These are phyloP conservation scores for Cymbidium sinense DNA, from an alignment of 106 monocot species.

Conservation along the genomic window DNA sequence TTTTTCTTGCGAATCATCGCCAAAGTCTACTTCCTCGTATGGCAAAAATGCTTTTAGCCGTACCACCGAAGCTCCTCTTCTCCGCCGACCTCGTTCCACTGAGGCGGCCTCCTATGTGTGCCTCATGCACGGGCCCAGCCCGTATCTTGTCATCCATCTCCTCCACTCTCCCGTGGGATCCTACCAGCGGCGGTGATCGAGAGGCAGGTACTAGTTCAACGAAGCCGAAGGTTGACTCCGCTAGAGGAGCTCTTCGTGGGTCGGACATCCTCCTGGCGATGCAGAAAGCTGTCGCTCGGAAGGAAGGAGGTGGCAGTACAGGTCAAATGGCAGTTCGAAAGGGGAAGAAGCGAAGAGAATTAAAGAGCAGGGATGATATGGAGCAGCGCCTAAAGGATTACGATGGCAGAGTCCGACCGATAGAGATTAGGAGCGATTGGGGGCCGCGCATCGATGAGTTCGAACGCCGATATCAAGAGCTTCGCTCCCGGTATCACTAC, in stretches of 20 bases:
- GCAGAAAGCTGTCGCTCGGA: constrained; percentile 8
- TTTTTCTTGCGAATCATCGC: too few species aligned
- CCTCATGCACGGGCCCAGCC: background rate
- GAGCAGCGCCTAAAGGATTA: background rate
- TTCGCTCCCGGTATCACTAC: constrained; percentile 2
- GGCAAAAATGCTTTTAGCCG: background rate
- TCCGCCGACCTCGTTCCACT: background rate
- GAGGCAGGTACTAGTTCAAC: background rate
- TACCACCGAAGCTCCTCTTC: background rate
- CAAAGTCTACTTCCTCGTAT: too few species aligned
- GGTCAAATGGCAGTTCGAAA: background rate
- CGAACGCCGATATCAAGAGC: background rate
- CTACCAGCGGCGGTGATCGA: background rate
- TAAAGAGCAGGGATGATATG: background rate
- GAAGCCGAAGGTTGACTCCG: background rate
- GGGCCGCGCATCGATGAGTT: constrained; percentile 12
- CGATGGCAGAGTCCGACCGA: constrained; percentile 11
- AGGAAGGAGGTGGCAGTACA: background rate
- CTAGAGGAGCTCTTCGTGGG: constrained; percentile 1
- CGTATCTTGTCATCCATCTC: background rate
- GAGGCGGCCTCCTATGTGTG: background rate
- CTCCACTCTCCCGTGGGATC: background rate
- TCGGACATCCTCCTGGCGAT: constrained; percentile 17
- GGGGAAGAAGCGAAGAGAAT: constrained; percentile 1
- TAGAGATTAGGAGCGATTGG: constrained; percentile 13